Percentiles rank a stretch among this genome's conserved stretches.
Evolutionary conservation across 768 basidiomycete genomes (phyloP).

Genomic region (Asterophora parasitica): DNA sequence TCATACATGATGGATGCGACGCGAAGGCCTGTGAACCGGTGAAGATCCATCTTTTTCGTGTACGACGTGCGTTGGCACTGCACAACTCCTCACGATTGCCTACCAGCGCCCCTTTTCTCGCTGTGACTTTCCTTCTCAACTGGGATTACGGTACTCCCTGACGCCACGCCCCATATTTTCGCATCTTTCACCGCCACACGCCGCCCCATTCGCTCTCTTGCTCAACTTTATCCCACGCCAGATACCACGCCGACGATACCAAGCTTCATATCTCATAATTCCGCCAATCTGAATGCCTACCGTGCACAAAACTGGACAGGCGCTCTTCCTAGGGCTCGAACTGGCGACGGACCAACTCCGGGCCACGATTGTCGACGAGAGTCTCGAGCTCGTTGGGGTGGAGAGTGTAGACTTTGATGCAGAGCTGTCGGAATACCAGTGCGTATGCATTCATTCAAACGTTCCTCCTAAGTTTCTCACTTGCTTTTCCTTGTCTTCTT

Average conservation of each 20-base stretch:
- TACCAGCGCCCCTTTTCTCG: slow-evolving; percentile 1
- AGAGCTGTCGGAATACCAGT: slow-evolving; percentile 79
- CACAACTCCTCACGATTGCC: slow-evolving; percentile 11
- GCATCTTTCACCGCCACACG: slow-evolving; percentile 9
- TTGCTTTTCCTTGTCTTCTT: slow-evolving; percentile 12
- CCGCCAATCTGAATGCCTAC: slow-evolving; percentile 36
- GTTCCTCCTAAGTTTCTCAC: neutral
- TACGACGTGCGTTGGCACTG: slow-evolving; percentile 15
- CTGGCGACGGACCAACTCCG: slow-evolving; percentile 80
- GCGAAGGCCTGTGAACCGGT: slow-evolving; percentile 18
- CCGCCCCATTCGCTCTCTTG: slow-evolving; percentile 1
- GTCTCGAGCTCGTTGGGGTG: slow-evolving; percentile 75
- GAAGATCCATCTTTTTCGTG: slow-evolving; percentile 16
- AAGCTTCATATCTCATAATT: slow-evolving; percentile 10
- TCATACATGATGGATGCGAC: slow-evolving; percentile 11
- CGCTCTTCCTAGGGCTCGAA: slow-evolving; percentile 81
- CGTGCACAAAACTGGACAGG: slow-evolving; percentile 38
- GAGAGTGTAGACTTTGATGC: slow-evolving; percentile 82
- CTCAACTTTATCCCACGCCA: slow-evolving; percentile 10
- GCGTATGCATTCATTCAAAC: slow-evolving; percentile 28
- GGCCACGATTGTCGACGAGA: slow-evolving; percentile 80
- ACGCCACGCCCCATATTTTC: slow-evolving; percentile 8
- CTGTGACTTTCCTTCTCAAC: neutral
- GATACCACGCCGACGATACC: slow-evolving; percentile 21
- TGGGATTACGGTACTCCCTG: neutral